Evolutionary conservation across 2,329 filamentous ascomycete genomes (phyloP), one percentile per base, ranked within the genome.

Genomic region (Cordyceps fumosorosea): DNA sequence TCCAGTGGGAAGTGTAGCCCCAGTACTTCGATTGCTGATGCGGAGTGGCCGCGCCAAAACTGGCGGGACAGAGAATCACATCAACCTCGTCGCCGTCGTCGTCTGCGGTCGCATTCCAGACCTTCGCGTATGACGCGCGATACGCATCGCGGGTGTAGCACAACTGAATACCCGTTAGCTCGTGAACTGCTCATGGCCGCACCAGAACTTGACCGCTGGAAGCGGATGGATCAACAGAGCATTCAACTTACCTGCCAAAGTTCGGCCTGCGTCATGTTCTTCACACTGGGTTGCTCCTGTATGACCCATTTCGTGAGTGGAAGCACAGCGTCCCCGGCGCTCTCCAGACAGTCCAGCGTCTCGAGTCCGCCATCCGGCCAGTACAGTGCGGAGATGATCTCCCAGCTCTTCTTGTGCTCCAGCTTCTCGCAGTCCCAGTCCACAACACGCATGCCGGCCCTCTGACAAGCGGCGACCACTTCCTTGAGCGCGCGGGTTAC

Each of bases 1-100:
- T 90, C 85, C 86, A 90, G 64, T 86, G 81, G 0, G 80, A 75
- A 0, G 85, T 88, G 66, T 90, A 90, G 1, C 80, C 81, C 85
- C 86, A 90, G 76, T 69, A 88, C 68, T 71, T 69, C 3, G 70
- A 73, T 11, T 71, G 66, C 4, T 73, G 73, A 65, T 84, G 71
- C 65, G 85, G 65, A 63, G 74, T 62, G 67, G 72, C 78, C 64
- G 81, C 73, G 78, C 82, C n/a, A 1, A 84, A 83, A 0, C 80
- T 81, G 0, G 78, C 81, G 0, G 86, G 87, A 61, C 81, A 85
- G 1, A 89, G 74, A 40, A 89, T 81, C 0, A 86, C 82, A 69
- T 90, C 87, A 10, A 87, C 78, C 50, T 70, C 67, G 56, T 57
- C 48, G 5, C 70, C 70, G 3, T 64, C 66, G 29, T 60, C 32